Base-by-base conservation (phyloP, 805 yeast species). In the Tetrapisispora namnaoensis region DNA sequence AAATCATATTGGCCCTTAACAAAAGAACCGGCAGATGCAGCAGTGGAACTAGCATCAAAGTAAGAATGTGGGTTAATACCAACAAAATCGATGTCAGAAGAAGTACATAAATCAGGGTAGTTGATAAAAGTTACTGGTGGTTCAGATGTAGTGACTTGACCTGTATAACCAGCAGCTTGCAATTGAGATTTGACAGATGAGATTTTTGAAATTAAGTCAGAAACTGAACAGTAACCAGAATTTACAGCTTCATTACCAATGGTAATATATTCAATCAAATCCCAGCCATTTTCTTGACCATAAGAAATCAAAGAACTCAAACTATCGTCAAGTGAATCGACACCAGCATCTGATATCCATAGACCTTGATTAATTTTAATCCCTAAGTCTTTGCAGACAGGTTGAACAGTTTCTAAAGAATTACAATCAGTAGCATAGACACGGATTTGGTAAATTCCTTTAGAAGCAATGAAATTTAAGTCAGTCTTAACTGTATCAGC, bases 51-150 rank as follows among this genome's bases (percentile, higher is more conserved):
- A 5, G 75, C 58, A 63, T 88, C 85, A 64, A 89, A 90, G 71
- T 86, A 90, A 4, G 96, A 76, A 65, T 90, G 91, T 24, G 95
- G 79, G 66, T 90, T 89, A 57, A 88, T 77, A 53, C 95, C 95
- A 54, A 87, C 88, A 57, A 84, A 76, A 67, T 88, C 96, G 56
- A 89, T 78, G 14, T 69, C 86, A 6, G 87, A 77, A 32, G 66
- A 66, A 0, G 80, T 74, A 70, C 97, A 90, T 58, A 90, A 74
- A 10, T 65, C 67, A 3, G 95, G 86, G 62, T 84, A 53, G 45
- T 70, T 62, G 61, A 76, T 76, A 66, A 75, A 89, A 18, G 80
- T 68, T 14, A 77, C 83, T n/a, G 96, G 93, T 48, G 96, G 95
- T 66, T 90, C 97, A 49, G 95, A 79, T 18, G 95, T 89, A 21